Conservation (phyloP, 2,329 filamentous ascomycete species). For the Ophiostoma sp. region DNA sequence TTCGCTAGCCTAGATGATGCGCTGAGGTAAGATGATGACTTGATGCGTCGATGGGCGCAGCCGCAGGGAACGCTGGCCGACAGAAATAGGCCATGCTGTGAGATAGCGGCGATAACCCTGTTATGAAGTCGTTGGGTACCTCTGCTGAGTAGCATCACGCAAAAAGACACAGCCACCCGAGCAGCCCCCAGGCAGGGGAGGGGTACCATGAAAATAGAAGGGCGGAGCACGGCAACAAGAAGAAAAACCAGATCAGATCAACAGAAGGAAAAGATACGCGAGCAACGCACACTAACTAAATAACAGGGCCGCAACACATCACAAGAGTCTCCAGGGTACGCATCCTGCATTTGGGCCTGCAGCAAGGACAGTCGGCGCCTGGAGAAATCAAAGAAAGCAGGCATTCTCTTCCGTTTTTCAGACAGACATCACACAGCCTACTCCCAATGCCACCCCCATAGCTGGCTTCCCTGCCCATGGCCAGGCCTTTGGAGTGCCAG, state of each 20-base stretch:
- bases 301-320: neutral
- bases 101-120: neutral
- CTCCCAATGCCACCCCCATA: slow-evolving; percentile 40
- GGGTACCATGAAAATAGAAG: neutral
- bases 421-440: slow-evolving; percentile 46
- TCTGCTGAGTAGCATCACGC: neutral
- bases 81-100: neutral
- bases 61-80: neutral
- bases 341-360: neutral
- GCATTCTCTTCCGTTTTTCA: slow-evolving; percentile 55
- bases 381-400: slow-evolving; percentile 45
- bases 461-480: slow-evolving; percentile 39
- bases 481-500: slow-evolving; percentile 42
- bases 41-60: neutral
- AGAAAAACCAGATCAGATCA: too few relatives aligned
- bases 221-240: neutral
- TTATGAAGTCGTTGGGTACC: neutral
- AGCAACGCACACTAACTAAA: neutral
- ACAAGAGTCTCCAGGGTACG: neutral
- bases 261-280: neutral
- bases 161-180: neutral
- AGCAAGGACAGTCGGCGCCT: slow-evolving; percentile 30
- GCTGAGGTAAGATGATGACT: neutral
- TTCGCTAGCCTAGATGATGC: slow-evolving; percentile 5
- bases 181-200: neutral